These are phyloP conservation scores for Pilasporangium apinafurcum DNA, from an alignment of 352 stramenopile species.

Conservation along the genomic window DNA sequence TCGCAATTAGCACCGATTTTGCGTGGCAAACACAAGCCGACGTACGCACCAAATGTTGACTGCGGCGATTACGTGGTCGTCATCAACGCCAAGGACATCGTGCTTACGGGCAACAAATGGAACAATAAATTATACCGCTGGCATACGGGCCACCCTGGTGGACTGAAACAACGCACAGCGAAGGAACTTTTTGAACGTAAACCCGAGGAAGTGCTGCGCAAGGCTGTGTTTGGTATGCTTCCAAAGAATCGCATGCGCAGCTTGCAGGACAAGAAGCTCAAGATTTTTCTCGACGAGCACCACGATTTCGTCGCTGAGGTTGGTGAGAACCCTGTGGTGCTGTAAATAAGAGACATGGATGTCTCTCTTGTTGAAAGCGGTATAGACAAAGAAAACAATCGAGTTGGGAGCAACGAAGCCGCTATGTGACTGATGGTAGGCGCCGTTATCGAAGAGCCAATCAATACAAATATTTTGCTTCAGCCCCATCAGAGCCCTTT, in stretches of 20 bases:
- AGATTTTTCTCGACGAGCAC: conserved; percentile 92
- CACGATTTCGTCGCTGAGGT: conserved; percentile 92
- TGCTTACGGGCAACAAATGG: conserved; percentile 96
- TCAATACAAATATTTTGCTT: too few species aligned
- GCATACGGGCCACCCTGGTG: conserved; percentile 97
- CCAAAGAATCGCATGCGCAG: conserved; percentile 96
- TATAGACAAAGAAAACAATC: conserved; percentile 12
- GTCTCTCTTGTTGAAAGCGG: background rate
- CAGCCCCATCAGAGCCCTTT: too few species aligned
- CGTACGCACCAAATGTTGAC: conserved; percentile 96
- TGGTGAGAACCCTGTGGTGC: conserved; percentile 73
- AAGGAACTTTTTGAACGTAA: conserved; percentile 93
- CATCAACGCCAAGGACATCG: conserved; percentile 94
- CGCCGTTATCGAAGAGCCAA: too few species aligned
- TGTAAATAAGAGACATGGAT: conserved; percentile 26
- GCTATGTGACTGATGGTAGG: background rate
- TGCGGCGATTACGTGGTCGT: conserved; percentile 98
- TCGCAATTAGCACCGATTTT: conserved; percentile 95
- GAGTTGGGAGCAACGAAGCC: background rate
- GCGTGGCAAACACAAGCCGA: conserved; percentile 98
- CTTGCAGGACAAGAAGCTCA: conserved; percentile 93
- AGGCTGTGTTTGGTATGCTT: conserved; percentile 97
- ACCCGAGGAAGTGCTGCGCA: conserved; percentile 93
- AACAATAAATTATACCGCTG: conserved; percentile 97
- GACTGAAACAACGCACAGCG: conserved; percentile 94